Percentiles rank a stretch among this genome's conserved stretches.
Evolutionary conservation across 352 stramenopile genomes (phyloP).

Genomic region (Phytophthora crassamura): DNA sequence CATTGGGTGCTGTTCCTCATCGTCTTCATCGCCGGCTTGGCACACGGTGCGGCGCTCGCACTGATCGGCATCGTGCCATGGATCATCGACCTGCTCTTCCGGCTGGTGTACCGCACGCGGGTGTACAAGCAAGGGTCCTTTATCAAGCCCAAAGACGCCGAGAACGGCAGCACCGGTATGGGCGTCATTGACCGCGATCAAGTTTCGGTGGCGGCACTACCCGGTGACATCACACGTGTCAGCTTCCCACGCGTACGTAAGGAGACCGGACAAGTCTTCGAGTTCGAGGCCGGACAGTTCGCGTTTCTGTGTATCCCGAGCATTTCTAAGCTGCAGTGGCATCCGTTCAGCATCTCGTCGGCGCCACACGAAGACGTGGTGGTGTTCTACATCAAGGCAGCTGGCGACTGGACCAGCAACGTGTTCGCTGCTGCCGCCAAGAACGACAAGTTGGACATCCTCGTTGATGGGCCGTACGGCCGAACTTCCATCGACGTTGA

Average conservation of each 20-base stretch:
- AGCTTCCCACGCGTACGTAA: constrained; percentile 38
- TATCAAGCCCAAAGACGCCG: constrained; percentile 16
- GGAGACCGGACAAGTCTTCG: constrained; percentile 38
- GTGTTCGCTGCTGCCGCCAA: constrained; percentile 22
- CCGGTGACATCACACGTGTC: constrained; percentile 37
- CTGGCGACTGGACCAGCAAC: constrained; percentile 61
- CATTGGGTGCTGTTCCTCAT: constrained; percentile 56
- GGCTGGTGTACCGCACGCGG: constrained; percentile 22
- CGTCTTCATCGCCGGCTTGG: constrained; percentile 36
- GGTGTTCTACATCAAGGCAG: constrained; percentile 54
- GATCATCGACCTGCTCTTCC: constrained; percentile 43
- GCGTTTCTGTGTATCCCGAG: constrained; percentile 75
- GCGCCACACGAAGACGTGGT: constrained; percentile 59
- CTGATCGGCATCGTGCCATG: constrained; percentile 41
- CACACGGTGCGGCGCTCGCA: constrained; percentile 39
- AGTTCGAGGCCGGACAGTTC: constrained; percentile 58
- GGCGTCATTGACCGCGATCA: constrained; percentile 29
- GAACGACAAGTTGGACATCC: constrained; percentile 25
- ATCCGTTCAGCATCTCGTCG: constrained; percentile 86
- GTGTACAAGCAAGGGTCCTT: constrained; percentile 6
- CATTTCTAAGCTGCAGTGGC: constrained; percentile 75
- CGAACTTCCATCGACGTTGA: constrained; percentile 30
- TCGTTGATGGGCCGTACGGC: constrained; percentile 48
- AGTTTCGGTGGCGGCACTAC: constrained; percentile 12
- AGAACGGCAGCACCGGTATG: constrained; percentile 6